Conservation (phyloP, 2,329 filamentous ascomycete species). For the Mollisiaceae sp. region DNA sequence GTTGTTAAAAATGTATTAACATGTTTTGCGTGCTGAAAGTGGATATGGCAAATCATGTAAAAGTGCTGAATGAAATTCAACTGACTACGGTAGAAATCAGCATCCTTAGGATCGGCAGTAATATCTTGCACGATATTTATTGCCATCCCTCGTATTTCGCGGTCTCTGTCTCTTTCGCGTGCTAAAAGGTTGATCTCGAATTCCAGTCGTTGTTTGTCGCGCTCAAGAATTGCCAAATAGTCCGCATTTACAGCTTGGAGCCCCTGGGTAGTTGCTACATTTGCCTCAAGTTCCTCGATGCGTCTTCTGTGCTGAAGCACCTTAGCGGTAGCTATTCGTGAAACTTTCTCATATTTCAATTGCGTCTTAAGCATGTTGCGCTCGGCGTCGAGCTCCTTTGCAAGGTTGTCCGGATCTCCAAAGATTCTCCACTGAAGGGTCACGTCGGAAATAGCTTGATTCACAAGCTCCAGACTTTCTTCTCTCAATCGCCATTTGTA, state of each 20-base stretch:
- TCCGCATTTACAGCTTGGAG: neutral
- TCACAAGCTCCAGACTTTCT: neutral
- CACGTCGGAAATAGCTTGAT: neutral
- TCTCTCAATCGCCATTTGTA: neutral
- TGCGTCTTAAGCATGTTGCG: neutral
- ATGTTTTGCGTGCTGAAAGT: neutral
- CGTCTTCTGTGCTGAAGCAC: neutral
- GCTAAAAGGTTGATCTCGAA: neutral
- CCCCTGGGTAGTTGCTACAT: neutral
- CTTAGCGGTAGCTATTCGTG: neutral
- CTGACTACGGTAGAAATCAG: neutral
- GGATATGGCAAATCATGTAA: neutral
- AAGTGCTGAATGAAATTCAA: neutral
- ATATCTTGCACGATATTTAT: neutral
- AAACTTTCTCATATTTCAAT: neutral
- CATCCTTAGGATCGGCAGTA: neutral
- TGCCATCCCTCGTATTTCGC: neutral
- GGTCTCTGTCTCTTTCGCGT: neutral
- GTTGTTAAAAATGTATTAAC: neutral
- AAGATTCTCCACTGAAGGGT: neutral
- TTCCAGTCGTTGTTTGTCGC: neutral
- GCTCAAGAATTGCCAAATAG: neutral
- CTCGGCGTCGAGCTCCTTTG: neutral
- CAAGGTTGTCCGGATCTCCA: neutral
- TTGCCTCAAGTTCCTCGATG: neutral